Percentiles rank a stretch among this genome's conserved stretches.
Evolutionary conservation across 2,329 filamentous ascomycete genomes (phyloP).

Genomic region (Epichloe scottii): DNA sequence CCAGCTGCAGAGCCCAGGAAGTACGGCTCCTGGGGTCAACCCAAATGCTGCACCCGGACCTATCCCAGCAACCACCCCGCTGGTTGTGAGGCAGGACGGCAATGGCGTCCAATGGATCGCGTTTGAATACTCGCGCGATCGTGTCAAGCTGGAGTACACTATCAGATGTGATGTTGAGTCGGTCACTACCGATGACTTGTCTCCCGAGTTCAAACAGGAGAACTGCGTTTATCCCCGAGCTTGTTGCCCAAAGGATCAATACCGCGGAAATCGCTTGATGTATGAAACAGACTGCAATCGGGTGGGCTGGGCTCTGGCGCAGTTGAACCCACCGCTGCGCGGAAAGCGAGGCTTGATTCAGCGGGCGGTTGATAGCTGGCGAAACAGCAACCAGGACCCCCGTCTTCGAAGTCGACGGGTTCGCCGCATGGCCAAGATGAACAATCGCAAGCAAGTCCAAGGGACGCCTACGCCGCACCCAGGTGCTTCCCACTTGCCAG

Average conservation of each 20-base stretch:
- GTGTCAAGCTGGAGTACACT: constrained; percentile 99
- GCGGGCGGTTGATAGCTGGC: constrained; percentile 94
- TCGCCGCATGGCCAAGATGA: constrained; percentile 91
- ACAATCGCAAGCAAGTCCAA: constrained; percentile 63
- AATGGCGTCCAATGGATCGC: constrained; percentile 98
- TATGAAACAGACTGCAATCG: constrained; percentile 99
- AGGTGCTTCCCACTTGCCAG: constrained; percentile 49
- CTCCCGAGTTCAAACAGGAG: constrained; percentile 86
- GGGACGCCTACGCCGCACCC: constrained; percentile 44
- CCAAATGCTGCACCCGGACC: constrained; percentile 88
- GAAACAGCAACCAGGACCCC: constrained; percentile 96
- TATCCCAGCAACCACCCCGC: constrained; percentile 88
- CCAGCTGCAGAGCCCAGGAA: constrained; percentile 27
- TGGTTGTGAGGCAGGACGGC: constrained; percentile 87
- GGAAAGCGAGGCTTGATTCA: constrained; percentile 95
- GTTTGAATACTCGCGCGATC: constrained; percentile 92
- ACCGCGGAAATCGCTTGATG: constrained; percentile 85
- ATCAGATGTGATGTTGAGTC: constrained; percentile 97
- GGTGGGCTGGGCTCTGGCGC: constrained; percentile 96
- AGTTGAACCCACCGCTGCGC: constrained; percentile 79
- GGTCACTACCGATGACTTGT: constrained; percentile 77
- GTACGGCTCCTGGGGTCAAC: constrained; percentile 46
- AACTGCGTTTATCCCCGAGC: constrained; percentile 97
- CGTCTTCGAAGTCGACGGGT: constrained; percentile 83
- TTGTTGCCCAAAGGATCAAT: constrained; percentile 89